Evolutionary conservation across 2,329 filamentous ascomycete species (phyloP).

Genomic region (Albifimbria verrucaria): DNA sequence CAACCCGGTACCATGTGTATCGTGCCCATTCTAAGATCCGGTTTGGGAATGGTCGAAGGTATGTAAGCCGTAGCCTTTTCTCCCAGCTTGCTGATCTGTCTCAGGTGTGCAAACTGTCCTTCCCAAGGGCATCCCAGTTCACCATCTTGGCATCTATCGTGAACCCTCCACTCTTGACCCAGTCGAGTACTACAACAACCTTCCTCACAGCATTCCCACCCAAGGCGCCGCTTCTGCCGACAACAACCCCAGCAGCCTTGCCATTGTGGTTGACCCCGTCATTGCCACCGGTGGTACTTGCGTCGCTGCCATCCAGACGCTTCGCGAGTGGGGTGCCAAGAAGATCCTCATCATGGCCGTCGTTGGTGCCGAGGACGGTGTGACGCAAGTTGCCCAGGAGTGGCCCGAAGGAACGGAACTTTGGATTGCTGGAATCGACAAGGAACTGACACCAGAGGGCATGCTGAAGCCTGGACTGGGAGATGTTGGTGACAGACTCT

Average conservation of each 20-base stretch:
- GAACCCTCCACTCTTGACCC: conserved; percentile 83
- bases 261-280: conserved; percentile 85
- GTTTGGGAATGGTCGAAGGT: conserved; percentile 88
- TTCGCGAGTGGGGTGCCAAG: conserved; percentile 89
- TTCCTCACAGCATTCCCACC: conserved; percentile 69
- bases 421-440: conserved; percentile 80
- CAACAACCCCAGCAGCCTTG: conserved; percentile 50
- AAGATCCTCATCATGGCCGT: conserved; percentile 74
- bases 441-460: conserved; percentile 68
- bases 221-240: conserved; percentile 32
- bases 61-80: neutral
- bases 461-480: conserved; percentile 91
- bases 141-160: conserved; percentile 93
- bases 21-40: conserved; percentile 89
- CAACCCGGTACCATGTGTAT: conserved; percentile 69
- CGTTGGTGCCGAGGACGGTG: conserved; percentile 68
- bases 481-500: conserved; percentile 87
- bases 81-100: neutral
- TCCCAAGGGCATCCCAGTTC: conserved; percentile 73
- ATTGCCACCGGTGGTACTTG: conserved; percentile 93
- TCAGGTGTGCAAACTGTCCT: conserved; percentile 78
- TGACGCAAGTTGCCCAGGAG: conserved; percentile 67
- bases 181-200: conserved; percentile 97
- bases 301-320: conserved; percentile 81
- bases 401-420: conserved; percentile 78